Base-by-base conservation (phyloP, 164 flowering plant species). In the Echeveria elegans region DNA sequence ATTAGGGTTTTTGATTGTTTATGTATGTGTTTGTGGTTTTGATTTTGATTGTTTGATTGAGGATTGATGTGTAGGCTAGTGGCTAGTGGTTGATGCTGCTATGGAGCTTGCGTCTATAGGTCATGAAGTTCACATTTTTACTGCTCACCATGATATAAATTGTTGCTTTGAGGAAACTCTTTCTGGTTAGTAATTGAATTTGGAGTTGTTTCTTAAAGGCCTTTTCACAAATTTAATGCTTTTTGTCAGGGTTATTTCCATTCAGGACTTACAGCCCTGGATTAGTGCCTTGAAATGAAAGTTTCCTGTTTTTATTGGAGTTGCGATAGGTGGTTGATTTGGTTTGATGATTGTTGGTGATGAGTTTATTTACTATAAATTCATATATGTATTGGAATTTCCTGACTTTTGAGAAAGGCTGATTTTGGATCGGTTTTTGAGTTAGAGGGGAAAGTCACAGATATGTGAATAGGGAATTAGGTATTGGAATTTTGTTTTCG, bases 101-200 rank as follows among this genome's bases (percentile, higher is more conserved):
- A 83, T 82, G 66, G 86, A 91, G 74, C 91, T 94, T 75, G 77
- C 82, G 38, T 81, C 92, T 19, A 78, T 79, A 66, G 97, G 96
- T 15, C 97, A 94, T 68, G 75, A 80, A 73, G 98, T 92, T 71
- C 96, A 87, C 71, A 71, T 92, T 66, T 92, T 92, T 70, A 92
- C 96, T 8, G 78, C 98, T 43, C 95, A 94, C 76, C 96, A 94
- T 79, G 95, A 91, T 71, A 80, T 48, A 75, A 77, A 47, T 58
- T 81, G 93, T 16, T 94, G 98, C 78, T 94, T 94, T 78, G 98
- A 94, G 76, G 97, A 94, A 77, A 94, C 98, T 56, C 79, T 89
- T 72, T 24, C 75, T 72, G 98, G 97, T 89, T 26, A 72, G 75
- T 12, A 36, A 5, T 37, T n/a, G 21, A 21, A 4, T 64, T 5